These are phyloP conservation scores for Anthracocystis walkeri DNA, from an alignment of 1,284 basidiomycete species.

Conservation along the genomic window DNA sequence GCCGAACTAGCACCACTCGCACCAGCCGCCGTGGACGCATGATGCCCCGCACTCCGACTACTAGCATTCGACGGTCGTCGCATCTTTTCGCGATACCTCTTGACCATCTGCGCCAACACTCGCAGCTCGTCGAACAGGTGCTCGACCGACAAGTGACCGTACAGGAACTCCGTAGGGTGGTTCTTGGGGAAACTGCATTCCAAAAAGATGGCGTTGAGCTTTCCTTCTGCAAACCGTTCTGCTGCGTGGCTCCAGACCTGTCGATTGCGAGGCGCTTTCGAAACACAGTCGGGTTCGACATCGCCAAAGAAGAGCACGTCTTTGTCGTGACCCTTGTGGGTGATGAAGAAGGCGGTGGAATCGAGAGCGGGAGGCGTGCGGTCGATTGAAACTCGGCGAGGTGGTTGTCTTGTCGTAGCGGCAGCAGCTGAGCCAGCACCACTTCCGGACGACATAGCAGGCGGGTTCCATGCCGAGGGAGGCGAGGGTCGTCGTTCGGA, in stretches of 20 bases:
- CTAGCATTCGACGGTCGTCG: constrained; percentile 27
- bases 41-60: constrained; percentile 17
- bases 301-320: constrained; percentile 68
- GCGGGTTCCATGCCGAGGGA: constrained; percentile 37
- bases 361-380: constrained; percentile 55
- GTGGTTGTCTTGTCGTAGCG: constrained; percentile 24
- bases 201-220: constrained; percentile 60
- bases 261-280: constrained; percentile 51
- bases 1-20: neutral
- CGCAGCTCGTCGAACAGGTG: constrained; percentile 62
- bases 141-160: constrained; percentile 61
- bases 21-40: neutral
- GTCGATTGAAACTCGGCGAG: constrained; percentile 44
- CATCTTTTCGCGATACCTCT: constrained; percentile 34
- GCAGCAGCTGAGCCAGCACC: neutral
- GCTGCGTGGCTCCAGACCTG: constrained; percentile 63
- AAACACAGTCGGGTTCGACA: constrained; percentile 65
- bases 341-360: constrained; percentile 66
- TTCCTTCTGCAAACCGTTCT: constrained; percentile 51
- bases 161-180: constrained; percentile 62
- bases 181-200: constrained; percentile 62
- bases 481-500: constrained; percentile 45
- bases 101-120: constrained; percentile 55
- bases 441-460: constrained; percentile 11
- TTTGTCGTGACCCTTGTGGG: constrained; percentile 55